Evolutionary conservation across 495 filamentous ascomycete species (phyloP).

Genomic region (Recurvomyces mirabilis): DNA sequence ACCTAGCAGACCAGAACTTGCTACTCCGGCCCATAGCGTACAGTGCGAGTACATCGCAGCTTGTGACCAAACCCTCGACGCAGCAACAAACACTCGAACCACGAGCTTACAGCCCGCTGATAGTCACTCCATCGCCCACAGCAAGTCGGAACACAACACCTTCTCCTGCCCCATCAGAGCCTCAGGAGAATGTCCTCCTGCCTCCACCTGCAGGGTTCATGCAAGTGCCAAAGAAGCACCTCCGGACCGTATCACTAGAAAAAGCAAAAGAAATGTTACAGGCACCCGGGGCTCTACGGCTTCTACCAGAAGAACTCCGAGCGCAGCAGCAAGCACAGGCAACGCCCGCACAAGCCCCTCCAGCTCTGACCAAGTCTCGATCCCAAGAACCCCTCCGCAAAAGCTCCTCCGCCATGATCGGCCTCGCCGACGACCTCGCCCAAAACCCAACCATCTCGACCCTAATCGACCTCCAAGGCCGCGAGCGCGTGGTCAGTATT

Average conservation of each 20-base stretch:
- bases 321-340: constrained; percentile 8
- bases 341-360: constrained; percentile 9
- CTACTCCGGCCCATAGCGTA: constrained; percentile 10
- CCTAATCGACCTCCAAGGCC: constrained; percentile 8
- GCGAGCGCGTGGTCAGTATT: constrained; percentile 3
- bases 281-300: constrained; percentile 11
- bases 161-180: constrained; percentile 4
- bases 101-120: constrained; percentile 15
- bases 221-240: constrained; percentile 1
- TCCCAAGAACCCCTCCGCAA: not conserved
- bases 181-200: constrained; percentile 7
- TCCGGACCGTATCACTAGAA: constrained; percentile 14
- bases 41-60: constrained; percentile 19
- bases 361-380: too few relatives aligned
- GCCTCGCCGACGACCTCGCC: not conserved
- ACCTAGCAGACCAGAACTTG: constrained; percentile 10
- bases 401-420: not conserved
- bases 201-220: constrained; percentile 8
- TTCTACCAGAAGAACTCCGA: constrained; percentile 23
- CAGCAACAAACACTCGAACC: constrained; percentile 1
- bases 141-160: constrained; percentile 1
- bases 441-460: not conserved
- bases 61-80: constrained; percentile 2
- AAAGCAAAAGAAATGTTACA: constrained; percentile 9
- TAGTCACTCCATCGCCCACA: constrained; percentile 16